Evolutionary conservation across 1,139 yeast species (phyloP), one percentile per base, ranked within the genome.

Genomic region (Sugiyamaella pinicola): DNA sequence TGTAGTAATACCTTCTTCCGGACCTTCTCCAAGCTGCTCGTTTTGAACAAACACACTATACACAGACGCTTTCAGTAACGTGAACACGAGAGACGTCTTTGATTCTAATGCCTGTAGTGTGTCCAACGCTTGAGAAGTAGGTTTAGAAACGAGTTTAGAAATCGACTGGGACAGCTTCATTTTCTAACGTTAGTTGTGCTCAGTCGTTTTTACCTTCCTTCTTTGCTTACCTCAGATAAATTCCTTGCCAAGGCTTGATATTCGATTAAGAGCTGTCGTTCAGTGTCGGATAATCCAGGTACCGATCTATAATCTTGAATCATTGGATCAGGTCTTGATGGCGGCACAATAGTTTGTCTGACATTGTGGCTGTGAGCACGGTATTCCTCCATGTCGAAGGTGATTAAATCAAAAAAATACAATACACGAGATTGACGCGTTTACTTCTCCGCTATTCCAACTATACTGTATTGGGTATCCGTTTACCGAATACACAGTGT

Each of bases 61-160:
- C 4, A 82, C 84, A 0, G 85, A 81, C 1, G 84, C 81, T 57
- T 79, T 79, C 66, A 82, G 77, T 43, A 80, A 70, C 3, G 85
- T 82, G 57, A 79, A 78, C n/a, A 82, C 82, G 55, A 81, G 69
- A 0, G 83, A 82, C 28, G 80, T 71, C 57, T 81, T 80, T 62
- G 78, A 74, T 63, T 82, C 86, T 55, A 82, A 68, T 26, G 71
- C 72, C 28, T 84, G 71, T 58, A 81, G 64, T 52, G 78, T 77
- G 37, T 76, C 80, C 33, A 79, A 67, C 42, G 81, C 68, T 45
- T 72, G 73, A 35, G 71, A 64, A 3, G 71, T 66, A 8, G 74
- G 51, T 6, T 28, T 33, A 17, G 52, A 17, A 24, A 51, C 52
- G 21, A 61, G 56, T 41, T 57, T 55, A 19, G 57, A 42, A 43